Evolutionary conservation across 116 monocot genomes (phyloP), one percentile per base, ranked within the genome.

Genomic region (Iris pallida): DNA sequence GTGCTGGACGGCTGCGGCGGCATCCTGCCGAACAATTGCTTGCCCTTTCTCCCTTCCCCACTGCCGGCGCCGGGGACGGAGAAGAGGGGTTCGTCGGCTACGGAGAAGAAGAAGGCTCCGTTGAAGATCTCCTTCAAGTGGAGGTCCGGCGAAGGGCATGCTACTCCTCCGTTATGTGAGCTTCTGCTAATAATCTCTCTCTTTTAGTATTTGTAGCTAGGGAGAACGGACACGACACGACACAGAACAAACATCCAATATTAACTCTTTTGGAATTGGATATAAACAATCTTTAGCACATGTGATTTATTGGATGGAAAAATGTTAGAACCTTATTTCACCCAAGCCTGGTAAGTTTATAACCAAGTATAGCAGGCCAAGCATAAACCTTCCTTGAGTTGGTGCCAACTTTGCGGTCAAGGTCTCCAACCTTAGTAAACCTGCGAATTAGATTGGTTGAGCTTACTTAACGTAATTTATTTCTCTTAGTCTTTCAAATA

Each of bases 101-200:
- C 77, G 7, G 90, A 87, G 64, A 86, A 62, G 51, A 94, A 75
- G 71, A 88, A 90, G 61, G 57, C 88, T 42, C 18, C 90, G 19
- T 54, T 88, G 65, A 85, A 79, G 69, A 77, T 90, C 59, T 73
- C 94, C 56, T 88, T 90, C 79, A 94, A 85, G 70, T 69, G 85
- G 79, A 94, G 74, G 65, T 63, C 79, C 55, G 83, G 81, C 42
- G 94, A 94, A 73, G 87, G 76, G 30, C 84, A 90, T 76, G 12
- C 82, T 47, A 55, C 64, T 44, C 19, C 69, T 9, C 40, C 74
- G 49, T 63, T 72, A 71, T 46, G 85, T 85, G 49, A 81, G 85
- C 72, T 57, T 47, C 69, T 41, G 11, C 18, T 9, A 6, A 15
- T 8, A 41, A 3, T 8, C 47, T 65, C 2, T 66, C 47, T 6